Percentiles rank a stretch among this genome's conserved stretches.
Evolutionary conservation across 2,329 filamentous ascomycete genomes (phyloP).

Genomic region (Fusarium sp.): DNA sequence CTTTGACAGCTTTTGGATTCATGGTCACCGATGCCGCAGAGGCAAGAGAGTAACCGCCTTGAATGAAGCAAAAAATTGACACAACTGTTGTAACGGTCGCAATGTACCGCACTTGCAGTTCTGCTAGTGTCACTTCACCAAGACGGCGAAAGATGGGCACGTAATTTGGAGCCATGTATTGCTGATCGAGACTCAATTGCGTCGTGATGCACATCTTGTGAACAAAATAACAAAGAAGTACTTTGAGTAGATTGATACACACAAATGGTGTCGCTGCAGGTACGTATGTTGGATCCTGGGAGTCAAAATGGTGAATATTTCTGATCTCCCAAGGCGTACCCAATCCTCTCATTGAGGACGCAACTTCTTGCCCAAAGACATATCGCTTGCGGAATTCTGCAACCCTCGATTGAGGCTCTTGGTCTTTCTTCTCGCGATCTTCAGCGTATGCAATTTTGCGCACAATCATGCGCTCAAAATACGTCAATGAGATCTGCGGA

Average conservation of each 20-base stretch:
- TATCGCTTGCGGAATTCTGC: conserved; percentile 25
- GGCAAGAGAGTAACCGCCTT: conserved; percentile 36
- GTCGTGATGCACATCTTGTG: conserved; percentile 35
- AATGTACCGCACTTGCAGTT: conserved; percentile 37
- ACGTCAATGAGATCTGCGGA: conserved; percentile 38
- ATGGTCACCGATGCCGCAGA: conserved; percentile 21
- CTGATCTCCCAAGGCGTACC: conserved; percentile 40
- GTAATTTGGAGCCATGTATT: conserved; percentile 23
- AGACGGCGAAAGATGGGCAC: conserved; percentile 34
- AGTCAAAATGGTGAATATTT: conserved; percentile 42
- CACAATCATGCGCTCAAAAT: conserved; percentile 42
- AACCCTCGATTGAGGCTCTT: background rate
- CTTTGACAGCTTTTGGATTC: conserved; percentile 31
- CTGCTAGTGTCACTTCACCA: conserved; percentile 7
- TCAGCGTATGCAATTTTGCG: conserved; percentile 33
- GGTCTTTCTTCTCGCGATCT: conserved; percentile 2
- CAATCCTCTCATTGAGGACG: conserved; percentile 39
- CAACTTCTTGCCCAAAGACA: conserved; percentile 38
- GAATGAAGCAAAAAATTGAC: conserved; percentile 41
- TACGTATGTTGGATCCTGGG: conserved; percentile 19
- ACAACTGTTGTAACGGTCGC: conserved; percentile 38
- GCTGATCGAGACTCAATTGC: conserved; percentile 28
- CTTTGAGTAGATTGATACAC: conserved; percentile 26
- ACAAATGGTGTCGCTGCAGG: conserved; percentile 21
- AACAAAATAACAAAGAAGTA: conserved; percentile 27